Evolutionary conservation across 2,329 filamentous ascomycete genomes (phyloP).

Genomic region (Polytolypa hystricis): DNA sequence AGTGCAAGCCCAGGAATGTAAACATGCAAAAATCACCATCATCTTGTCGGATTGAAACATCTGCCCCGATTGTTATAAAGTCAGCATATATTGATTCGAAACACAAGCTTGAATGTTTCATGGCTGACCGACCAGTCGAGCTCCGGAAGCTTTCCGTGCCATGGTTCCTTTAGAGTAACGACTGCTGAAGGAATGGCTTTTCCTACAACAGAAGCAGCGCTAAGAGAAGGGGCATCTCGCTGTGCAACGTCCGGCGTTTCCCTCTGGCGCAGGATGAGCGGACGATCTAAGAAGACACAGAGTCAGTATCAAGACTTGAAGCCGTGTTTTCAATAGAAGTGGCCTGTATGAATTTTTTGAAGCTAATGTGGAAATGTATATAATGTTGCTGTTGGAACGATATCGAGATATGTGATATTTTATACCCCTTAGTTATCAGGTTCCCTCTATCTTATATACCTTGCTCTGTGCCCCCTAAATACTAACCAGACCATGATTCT

Average conservation of each 20-base stretch:
- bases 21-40: background rate
- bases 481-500: background rate
- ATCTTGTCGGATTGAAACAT: background rate
- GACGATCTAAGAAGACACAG: background rate
- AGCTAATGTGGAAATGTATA: background rate
- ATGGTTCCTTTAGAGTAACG: background rate
- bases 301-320: background rate
- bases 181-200: background rate
- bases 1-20: too few species aligned
- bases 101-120: background rate
- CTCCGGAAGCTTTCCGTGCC: constrained; percentile 4
- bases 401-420: background rate
- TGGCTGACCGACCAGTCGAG: background rate
- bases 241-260: background rate
- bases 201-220: background rate
- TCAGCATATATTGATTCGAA: background rate
- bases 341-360: background rate
- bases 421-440: background rate
- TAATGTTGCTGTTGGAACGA: background rate
- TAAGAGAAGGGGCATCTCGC: background rate
- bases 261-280: background rate
- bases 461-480: background rate
- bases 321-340: background rate
- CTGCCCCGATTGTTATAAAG: constrained; percentile 3
- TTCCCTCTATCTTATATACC: background rate